Evolutionary conservation across 2,329 filamentous ascomycete genomes (phyloP).

Genomic region (Apiospora aurea): DNA sequence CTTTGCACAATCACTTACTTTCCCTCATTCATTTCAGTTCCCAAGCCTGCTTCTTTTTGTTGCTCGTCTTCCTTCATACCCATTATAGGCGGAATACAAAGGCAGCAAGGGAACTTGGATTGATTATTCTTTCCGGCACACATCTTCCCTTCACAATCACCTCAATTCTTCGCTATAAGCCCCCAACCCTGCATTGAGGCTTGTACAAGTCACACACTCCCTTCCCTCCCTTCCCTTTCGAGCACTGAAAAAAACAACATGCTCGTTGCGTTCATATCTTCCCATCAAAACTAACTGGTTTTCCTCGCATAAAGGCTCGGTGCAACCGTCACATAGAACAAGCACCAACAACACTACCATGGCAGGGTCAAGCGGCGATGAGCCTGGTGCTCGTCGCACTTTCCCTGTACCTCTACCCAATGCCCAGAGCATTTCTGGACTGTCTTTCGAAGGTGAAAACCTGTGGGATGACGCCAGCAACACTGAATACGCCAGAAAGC

Average conservation of each 20-base stretch:
- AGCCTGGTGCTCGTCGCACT: not conserved
- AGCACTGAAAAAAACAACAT: not conserved
- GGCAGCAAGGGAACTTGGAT: not conserved
- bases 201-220: not conserved
- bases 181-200: not conserved
- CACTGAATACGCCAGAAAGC: constrained; percentile 34
- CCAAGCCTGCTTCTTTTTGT: no score
- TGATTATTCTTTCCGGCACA: not conserved
- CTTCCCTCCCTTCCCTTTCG: not conserved
- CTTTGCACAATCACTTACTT: no score
- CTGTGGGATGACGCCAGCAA: constrained; percentile 15
- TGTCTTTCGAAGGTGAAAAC: not conserved
- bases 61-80: no score
- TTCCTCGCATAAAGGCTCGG: not conserved
- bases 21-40: no score
- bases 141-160: not conserved
- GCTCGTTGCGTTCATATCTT: not conserved
- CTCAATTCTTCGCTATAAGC: not conserved
- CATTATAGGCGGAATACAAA: no score
- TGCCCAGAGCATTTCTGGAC: not conserved
- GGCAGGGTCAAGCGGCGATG: not conserved
- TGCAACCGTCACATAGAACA: not conserved
- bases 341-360: not conserved
- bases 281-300: not conserved
- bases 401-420: not conserved